phyloP scores from a whole-genome alignment of 805 yeast species.

The Tetrapisispora iriomotensis region DNA sequence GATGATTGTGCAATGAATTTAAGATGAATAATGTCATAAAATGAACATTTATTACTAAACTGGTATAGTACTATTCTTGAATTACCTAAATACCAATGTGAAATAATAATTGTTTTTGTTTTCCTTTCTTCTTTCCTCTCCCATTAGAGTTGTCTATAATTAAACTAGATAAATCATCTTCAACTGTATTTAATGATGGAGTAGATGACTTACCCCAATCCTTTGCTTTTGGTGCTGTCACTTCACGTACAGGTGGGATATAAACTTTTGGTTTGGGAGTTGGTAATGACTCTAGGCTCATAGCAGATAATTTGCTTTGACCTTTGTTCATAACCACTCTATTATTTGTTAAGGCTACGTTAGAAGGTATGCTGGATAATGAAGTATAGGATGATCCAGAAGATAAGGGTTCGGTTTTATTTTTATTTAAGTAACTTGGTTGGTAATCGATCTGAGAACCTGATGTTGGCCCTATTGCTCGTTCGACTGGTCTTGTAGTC shows the following conservation, averaged over 20 bases:
- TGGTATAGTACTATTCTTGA: neutral
- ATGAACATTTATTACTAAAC: neutral
- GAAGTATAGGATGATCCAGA: constrained; percentile 14
- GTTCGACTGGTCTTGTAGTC: neutral
- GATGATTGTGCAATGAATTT: neutral
- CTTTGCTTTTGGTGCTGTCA: constrained; percentile 28
- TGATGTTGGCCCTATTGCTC: neutral
- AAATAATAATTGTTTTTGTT: constrained; percentile 46
- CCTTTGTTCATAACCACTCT: constrained; percentile 1
- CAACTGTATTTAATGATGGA: neutral
- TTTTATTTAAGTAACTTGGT: constrained; percentile 1
- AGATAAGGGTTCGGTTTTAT: neutral
- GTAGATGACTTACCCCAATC: constrained; percentile 24
- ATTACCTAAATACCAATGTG: constrained; percentile 36
- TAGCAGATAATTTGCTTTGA: constrained; percentile 12
- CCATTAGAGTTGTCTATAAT: constrained; percentile 5
- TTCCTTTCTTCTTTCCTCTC: constrained; percentile 30
- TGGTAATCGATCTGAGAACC: neutral
- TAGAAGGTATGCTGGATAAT: constrained; percentile 1
- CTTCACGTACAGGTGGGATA: constrained; percentile 51
- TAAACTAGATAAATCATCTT: constrained; percentile 8
- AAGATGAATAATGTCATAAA: neutral
- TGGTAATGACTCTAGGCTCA: constrained; percentile 42
- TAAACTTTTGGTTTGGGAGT: constrained; percentile 23
- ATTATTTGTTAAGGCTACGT: neutral